Evolutionary conservation across 768 basidiomycete genomes (phyloP).

Genomic region (Crepidotus variabilis): DNA sequence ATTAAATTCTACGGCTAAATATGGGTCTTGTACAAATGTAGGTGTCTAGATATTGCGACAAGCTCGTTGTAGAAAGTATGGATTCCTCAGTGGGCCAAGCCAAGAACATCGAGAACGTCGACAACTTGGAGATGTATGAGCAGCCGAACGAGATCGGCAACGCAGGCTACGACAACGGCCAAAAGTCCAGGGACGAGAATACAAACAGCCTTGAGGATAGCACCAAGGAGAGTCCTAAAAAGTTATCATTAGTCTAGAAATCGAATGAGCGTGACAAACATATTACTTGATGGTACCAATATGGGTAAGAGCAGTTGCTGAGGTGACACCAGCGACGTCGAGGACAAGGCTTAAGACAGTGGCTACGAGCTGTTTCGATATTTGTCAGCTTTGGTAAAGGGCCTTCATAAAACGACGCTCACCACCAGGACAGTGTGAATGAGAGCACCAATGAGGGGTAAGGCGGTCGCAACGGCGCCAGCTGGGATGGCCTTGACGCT

Average conservation of each 20-base stretch:
- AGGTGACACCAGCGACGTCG: conserved; percentile 8
- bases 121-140: conserved; percentile 13
- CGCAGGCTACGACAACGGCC: conserved; percentile 9
- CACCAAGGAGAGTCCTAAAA: conserved; percentile 14
- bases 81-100: no score
- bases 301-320: conserved; percentile 9
- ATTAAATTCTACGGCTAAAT: no score
- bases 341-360: conserved; percentile 11
- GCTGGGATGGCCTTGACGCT: conserved; percentile 16
- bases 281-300: conserved; percentile 17
- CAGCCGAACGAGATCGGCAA: conserved; percentile 12
- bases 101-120: conserved; percentile 14
- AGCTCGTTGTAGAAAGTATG: no score
- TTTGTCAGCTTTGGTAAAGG: not conserved
- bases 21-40: no score
- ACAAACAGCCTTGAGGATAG: conserved; percentile 13
- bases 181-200: conserved; percentile 15
- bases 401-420: conserved; percentile 1
- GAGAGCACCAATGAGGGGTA: conserved; percentile 11
- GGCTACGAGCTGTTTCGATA: conserved; percentile 14
- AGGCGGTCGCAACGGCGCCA: no score
- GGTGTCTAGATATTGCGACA: no score
- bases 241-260: not conserved
- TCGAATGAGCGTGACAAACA: not conserved
- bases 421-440: conserved; percentile 20